These are phyloP conservation scores for Umbelopsis ramanniana DNA, from an alignment of 192 early-diverging fungal species.

Conservation along the genomic window DNA sequence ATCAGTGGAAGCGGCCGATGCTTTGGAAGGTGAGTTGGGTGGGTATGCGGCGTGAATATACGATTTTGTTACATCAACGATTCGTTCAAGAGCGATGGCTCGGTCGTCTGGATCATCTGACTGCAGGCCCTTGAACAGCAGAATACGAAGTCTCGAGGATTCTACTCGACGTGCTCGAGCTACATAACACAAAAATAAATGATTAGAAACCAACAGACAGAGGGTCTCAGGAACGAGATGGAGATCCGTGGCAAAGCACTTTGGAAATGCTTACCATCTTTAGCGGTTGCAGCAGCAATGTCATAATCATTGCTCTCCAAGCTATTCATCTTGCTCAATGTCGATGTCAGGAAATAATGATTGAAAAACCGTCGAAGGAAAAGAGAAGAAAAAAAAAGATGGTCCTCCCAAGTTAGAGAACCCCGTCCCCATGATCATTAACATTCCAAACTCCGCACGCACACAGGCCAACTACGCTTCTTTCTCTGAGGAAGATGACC, in stretches of 20 bases:
- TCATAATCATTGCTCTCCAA: conserved; percentile 10
- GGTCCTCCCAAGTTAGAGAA: not conserved
- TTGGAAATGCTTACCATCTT: conserved; percentile 15
- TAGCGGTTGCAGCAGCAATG: conserved; percentile 12
- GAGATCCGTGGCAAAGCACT: not conserved
- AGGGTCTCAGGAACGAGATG: conserved; percentile 2
- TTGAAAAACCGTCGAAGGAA: not conserved
- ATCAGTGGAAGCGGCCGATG: conserved; percentile 22
- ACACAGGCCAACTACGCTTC: not conserved
- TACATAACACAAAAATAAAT: not conserved
- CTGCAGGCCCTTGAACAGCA: conserved; percentile 42
- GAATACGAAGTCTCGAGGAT: conserved; percentile 39
- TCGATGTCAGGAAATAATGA: conserved; percentile 6
- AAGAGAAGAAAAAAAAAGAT: not conserved
- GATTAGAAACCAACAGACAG: not conserved
- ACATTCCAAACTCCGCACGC: not conserved
- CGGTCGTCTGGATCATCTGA: conserved; percentile 27
- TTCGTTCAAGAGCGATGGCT: conserved; percentile 31
- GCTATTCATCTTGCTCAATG: not conserved
- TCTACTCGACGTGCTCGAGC: conserved; percentile 35
- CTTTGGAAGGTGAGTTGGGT: conserved; percentile 27
- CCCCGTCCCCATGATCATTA: conserved; percentile 21
- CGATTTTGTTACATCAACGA: conserved; percentile 46
- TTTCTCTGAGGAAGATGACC: too few species aligned
- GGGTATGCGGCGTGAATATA: conserved; percentile 34